Conservation (phyloP, 805 yeast species). For the Metschnikowia gelsemii region DNA sequence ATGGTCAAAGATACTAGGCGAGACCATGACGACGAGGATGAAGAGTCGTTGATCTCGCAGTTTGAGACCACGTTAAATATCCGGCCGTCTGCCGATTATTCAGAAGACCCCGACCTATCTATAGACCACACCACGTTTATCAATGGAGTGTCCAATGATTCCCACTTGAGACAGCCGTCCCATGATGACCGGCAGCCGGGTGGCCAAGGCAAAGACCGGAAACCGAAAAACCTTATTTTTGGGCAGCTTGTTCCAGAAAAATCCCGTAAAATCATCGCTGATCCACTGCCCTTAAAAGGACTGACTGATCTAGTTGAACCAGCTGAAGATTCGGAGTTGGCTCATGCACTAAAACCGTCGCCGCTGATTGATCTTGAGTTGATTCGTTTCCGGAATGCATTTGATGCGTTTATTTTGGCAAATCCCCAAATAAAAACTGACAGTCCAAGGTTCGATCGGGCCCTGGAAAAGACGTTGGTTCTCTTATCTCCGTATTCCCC, state of each 20-base stretch:
- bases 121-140: slow-evolving; percentile 40
- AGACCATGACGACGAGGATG: slow-evolving; percentile 17
- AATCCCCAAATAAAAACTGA: slow-evolving; percentile 43
- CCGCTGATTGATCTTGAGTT: slow-evolving; percentile 36
- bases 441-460: slow-evolving; percentile 36
- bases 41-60: slow-evolving; percentile 30
- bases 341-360: slow-evolving; percentile 31
- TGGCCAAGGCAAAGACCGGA: neutral
- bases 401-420: slow-evolving; percentile 42
- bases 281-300: neutral
- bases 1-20: slow-evolving; percentile 10
- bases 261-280: neutral
- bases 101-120: slow-evolving; percentile 36
- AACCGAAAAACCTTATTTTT: neutral
- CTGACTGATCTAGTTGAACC: neutral
- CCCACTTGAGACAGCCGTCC: slow-evolving; percentile 3
- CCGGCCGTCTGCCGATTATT: slow-evolving; percentile 36
- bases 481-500: slow-evolving; percentile 68
- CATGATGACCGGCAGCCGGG: neutral
- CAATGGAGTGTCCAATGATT: slow-evolving; percentile 26
- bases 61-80: slow-evolving; percentile 46
- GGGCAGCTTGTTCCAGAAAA: slow-evolving; percentile 1
- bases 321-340: slow-evolving; percentile 10
- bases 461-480: slow-evolving; percentile 52
- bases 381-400: slow-evolving; percentile 40